phyloP scores from a whole-genome alignment of 768 basidiomycete genomes.

The Amanita rubescens region DNA sequence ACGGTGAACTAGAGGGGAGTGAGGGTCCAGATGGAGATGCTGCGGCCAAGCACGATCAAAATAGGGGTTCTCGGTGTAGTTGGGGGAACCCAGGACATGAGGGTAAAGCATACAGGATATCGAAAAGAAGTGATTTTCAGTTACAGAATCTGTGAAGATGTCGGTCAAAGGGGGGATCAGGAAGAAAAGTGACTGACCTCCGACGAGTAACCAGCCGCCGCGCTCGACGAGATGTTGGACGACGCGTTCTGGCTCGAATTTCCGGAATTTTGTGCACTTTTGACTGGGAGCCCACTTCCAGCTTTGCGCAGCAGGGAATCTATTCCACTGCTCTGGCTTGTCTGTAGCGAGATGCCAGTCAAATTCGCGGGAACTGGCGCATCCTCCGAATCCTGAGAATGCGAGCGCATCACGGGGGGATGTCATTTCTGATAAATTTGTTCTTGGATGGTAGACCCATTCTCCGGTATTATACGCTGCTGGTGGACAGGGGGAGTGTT shows the following conservation, averaged over 20 bases:
- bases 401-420: slow-evolving; percentile 33
- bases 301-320: slow-evolving; percentile 45
- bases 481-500: slow-evolving; percentile 20
- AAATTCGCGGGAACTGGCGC: slow-evolving; percentile 55
- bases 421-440: slow-evolving; percentile 14
- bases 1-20: slow-evolving; percentile 38
- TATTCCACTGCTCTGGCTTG: slow-evolving; percentile 35
- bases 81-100: slow-evolving; percentile 58
- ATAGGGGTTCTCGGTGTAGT: slow-evolving; percentile 43
- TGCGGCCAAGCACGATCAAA: slow-evolving; percentile 65
- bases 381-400: slow-evolving; percentile 54
- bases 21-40: slow-evolving; percentile 51
- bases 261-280: slow-evolving; percentile 32
- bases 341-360: slow-evolving; percentile 58
- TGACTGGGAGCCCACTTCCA: slow-evolving; percentile 48
- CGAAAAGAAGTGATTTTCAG: slow-evolving; percentile 71
- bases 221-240: slow-evolving; percentile 53
- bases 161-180: neutral
- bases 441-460: slow-evolving; percentile 28
- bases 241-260: slow-evolving; percentile 34
- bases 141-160: slow-evolving; percentile 46
- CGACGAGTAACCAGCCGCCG: slow-evolving; percentile 66
- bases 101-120: slow-evolving; percentile 60
- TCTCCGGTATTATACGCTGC: slow-evolving; percentile 19
- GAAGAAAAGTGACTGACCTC: slow-evolving; percentile 35